Conservation (phyloP, 164 flowering plant genomes). For the Amborella trichopoda region DNA sequence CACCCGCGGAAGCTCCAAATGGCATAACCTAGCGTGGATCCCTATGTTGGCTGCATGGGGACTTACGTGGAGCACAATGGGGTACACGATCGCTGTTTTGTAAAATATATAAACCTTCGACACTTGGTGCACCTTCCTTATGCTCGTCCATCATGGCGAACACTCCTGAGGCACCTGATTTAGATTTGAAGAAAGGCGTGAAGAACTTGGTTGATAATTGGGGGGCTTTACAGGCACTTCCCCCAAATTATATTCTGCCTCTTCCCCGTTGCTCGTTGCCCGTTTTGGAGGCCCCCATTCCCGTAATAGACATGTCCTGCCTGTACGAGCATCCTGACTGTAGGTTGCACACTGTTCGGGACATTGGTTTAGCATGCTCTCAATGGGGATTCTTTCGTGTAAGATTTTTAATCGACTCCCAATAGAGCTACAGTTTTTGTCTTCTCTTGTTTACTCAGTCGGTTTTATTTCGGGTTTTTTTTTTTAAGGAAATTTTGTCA, state of each 20-base stretch:
- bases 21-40: too few species aligned
- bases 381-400: conserved; percentile 22
- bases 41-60: too few species aligned
- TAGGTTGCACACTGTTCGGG: conserved; percentile 1
- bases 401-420: too few species aligned
- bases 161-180: too few species aligned
- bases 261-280: conserved; percentile 1
- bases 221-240: conserved; percentile 3
- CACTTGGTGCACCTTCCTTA: too few species aligned
- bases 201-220: conserved; percentile 15
- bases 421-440: too few species aligned
- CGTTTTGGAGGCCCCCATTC: conserved; percentile 5
- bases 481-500: not conserved
- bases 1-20: too few species aligned
- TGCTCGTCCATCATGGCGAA: too few species aligned
- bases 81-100: too few species aligned
- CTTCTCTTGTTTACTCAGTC: not conserved
- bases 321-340: conserved; percentile 1
- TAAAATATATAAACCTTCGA: too few species aligned
- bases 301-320: conserved; percentile 11
- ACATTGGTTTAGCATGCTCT: conserved; percentile 12
- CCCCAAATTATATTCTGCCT: conserved; percentile 8
- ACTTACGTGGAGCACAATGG: too few species aligned
- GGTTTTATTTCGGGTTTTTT: not conserved
- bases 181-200: conserved; percentile 15